Evolutionary conservation across 805 yeast species (phyloP).

Genomic region (Teunomyces kruisii): DNA sequence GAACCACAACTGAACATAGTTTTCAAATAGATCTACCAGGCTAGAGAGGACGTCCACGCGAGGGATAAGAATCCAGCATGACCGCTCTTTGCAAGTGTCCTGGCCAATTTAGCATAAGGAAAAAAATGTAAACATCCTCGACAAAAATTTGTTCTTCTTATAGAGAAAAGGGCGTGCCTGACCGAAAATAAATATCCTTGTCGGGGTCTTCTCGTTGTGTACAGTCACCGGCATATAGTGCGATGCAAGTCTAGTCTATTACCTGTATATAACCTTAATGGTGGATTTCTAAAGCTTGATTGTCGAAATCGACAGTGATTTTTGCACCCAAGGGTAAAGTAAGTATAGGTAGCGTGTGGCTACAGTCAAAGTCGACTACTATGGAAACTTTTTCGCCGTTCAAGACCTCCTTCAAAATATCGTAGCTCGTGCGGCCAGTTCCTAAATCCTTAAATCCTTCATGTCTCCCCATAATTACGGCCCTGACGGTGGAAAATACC

Average conservation of each 20-base stretch:
- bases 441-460: background rate
- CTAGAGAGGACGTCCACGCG: slow-evolving; percentile 18
- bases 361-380: background rate
- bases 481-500: background rate
- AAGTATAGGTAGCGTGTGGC: background rate
- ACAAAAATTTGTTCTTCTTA: background rate
- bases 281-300: background rate
- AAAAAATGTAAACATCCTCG: background rate
- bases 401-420: background rate
- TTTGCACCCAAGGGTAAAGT: background rate
- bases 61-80: slow-evolving; percentile 16
- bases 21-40: slow-evolving; percentile 13
- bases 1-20: slow-evolving; percentile 13
- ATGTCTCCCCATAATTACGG: background rate
- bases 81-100: slow-evolving; percentile 16
- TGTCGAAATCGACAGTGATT: background rate
- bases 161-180: background rate
- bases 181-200: background rate
- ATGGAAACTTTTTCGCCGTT: background rate
- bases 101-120: slow-evolving; percentile 7
- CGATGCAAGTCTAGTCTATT: background rate
- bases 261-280: background rate
- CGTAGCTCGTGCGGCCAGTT: background rate
- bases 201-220: no score
- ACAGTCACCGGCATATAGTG: no score